Base-by-base conservation (phyloP, 768 basidiomycete species). In the Kwoniella bestiolae region DNA sequence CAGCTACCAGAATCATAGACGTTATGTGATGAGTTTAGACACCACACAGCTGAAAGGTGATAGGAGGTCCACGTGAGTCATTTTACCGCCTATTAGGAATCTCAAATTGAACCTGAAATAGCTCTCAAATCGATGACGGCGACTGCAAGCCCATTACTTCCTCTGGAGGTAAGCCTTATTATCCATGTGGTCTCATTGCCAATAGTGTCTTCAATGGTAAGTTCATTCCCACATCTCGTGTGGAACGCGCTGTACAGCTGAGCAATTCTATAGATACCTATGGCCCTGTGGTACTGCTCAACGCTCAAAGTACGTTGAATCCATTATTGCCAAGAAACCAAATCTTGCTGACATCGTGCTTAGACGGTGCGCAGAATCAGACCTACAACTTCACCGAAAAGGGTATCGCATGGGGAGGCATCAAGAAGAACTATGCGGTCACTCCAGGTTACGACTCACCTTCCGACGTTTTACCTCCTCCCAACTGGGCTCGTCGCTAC, bases 1-100 rank as follows among this genome's bases (percentile, higher is more conserved):
- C 23, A 92, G 94, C 83, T 98, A 87, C 83, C 95, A 99, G 85
- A 99, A 99, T 81, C 96, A 99, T 80, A 89, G 96, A 34, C 87
- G 96, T 77, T 99, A 98, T 77, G 96, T 98, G 60, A 90, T 94
- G 84, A 94, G 91, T 78, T 82, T 91, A 46, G 87, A 94, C 77
- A 85, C 89, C 12, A 84, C 89, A 70, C 96, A 99, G 80, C 85
- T 99, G 60, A 87, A 87, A 78, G 96, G 96, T 49, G 67, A 78
- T 49, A 65, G 59, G n/a, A 64, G 69, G 34, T 78, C 79, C 5
- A 63, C 71, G 75, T 79, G 41, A 67, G 74, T 47, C 23, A 35
- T 45, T 12, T 31, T 5, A 26, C 50, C 26, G 34, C 9, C 16
- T 34, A 26, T n/a, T 35, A 14, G 3, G 23, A 7, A 5, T 29